Evolutionary conservation across 768 basidiomycete species (phyloP).

Genomic region (Lactifluus volemus): DNA sequence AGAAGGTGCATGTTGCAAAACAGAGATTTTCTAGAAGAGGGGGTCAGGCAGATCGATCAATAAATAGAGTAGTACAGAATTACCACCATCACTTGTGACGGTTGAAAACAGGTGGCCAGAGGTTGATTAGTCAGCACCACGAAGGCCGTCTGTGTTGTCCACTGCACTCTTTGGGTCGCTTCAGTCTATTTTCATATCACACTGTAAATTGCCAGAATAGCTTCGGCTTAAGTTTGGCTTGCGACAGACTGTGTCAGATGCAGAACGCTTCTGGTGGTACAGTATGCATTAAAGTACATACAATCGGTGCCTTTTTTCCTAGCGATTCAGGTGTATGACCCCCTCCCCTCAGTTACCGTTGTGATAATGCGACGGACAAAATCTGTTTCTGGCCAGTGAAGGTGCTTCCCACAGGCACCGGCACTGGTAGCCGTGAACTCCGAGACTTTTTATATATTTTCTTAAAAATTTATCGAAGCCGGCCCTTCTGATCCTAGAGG

Average conservation of each 20-base stretch:
- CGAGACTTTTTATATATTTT: neutral
- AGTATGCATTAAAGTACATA: neutral
- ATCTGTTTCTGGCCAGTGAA: no score
- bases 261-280: no score
- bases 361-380: no score
- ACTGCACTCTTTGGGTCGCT: no score
- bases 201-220: no score
- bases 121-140: neutral
- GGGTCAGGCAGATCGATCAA: neutral
- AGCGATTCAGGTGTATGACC: neutral
- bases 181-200: no score
- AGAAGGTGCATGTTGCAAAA: constrained; percentile 76
- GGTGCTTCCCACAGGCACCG: neutral
- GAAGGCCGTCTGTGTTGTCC: no score
- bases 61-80: neutral
- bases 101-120: neutral
- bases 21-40: constrained; percentile 63
- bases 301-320: neutral
- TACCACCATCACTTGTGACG: constrained; percentile 11
- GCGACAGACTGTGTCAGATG: no score
- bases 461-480: no score
- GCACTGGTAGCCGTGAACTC: neutral
- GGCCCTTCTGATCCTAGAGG: no score
- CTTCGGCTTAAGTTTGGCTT: no score
- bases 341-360: neutral